Conservation (phyloP, 2,329 filamentous ascomycete genomes). For the Xylaria polymorpha region DNA sequence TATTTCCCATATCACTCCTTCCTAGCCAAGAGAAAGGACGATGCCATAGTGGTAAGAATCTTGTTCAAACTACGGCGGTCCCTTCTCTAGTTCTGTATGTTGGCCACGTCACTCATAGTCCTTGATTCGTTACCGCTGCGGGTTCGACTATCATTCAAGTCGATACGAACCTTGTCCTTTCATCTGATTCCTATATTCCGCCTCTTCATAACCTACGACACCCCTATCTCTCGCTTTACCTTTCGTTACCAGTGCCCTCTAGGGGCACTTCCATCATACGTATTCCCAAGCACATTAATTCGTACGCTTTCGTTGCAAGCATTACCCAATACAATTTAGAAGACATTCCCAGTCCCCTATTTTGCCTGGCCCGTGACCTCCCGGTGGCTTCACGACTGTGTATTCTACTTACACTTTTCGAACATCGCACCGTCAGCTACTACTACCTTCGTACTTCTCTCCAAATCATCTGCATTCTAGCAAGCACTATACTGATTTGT, state of each 20-base stretch:
- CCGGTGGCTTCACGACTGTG: too few species aligned
- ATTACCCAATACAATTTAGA: constrained; percentile 20
- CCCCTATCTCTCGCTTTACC: constrained; percentile 15
- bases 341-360: constrained; percentile 8
- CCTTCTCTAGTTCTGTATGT: background rate
- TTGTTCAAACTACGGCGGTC: background rate
- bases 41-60: background rate
- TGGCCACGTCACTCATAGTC: background rate
- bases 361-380: too few species aligned
- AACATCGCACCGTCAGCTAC: background rate
- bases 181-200: background rate
- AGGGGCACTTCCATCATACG: constrained; percentile 15
- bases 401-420: background rate
- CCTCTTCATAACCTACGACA: constrained; percentile 6
- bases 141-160: constrained; percentile 18
- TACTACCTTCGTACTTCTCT: background rate
- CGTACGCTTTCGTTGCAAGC: constrained; percentile 2
- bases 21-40: background rate
- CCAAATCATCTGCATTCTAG: background rate
- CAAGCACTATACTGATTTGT: constrained; percentile 4
- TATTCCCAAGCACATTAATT: constrained; percentile 5
- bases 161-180: constrained; percentile 5
- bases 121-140: background rate
- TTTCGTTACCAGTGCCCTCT: constrained; percentile 17
- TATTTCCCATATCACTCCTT: background rate